Conservation (phyloP, 2,329 filamentous ascomycete genomes). For the Zymoseptoria passerinii region DNA sequence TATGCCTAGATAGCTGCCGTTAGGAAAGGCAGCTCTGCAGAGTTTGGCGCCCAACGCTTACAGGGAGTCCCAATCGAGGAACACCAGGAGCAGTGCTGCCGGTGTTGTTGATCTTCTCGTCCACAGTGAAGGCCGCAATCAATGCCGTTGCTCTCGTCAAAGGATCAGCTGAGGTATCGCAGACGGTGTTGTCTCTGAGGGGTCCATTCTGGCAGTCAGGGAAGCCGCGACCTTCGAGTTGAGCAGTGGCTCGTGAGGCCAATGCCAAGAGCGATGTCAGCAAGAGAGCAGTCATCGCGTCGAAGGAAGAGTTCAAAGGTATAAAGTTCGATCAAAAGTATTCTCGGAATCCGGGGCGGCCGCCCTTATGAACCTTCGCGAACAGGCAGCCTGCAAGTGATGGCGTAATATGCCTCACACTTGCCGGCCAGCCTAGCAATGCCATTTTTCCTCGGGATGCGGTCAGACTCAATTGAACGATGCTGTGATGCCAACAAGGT, state of each 20-base stretch:
- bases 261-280: constrained; percentile 5
- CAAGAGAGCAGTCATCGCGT: constrained; percentile 4
- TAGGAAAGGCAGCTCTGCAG: not conserved
- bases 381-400: not conserved
- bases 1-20: constrained; percentile 34
- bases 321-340: not conserved
- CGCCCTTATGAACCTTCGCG: not conserved
- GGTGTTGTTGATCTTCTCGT: constrained; percentile 50
- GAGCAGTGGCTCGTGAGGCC: constrained; percentile 4
- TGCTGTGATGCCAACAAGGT: not conserved
- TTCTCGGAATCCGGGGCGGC: not conserved
- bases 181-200: constrained; percentile 43
- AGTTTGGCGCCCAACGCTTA: not conserved
- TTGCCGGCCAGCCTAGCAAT: not conserved
- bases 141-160: constrained; percentile 36
- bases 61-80: constrained; percentile 47
- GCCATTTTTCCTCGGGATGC: not conserved
- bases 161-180: constrained; percentile 35
- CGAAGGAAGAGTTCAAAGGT: not conserved
- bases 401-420: not conserved
- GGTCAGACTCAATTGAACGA: not conserved
- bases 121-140: constrained; percentile 41
- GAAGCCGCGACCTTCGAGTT: constrained; percentile 25
- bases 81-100: constrained; percentile 44
- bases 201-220: constrained; percentile 47